Evolutionary conservation across 441 rosid species (phyloP), one percentile per base, ranked within the genome.

Genomic region (Mallotus japonicus): DNA sequence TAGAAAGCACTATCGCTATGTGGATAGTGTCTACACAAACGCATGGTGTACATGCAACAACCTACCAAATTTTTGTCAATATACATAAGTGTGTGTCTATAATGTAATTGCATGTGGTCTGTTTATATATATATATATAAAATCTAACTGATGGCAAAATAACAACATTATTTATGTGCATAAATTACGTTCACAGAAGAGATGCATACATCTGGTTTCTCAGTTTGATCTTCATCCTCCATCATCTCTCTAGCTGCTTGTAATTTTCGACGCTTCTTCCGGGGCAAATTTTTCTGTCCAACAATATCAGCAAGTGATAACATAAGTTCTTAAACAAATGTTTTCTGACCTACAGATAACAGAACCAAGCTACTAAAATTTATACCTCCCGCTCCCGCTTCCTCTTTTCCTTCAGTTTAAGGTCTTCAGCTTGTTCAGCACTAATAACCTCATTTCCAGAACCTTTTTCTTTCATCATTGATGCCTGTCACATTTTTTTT

Each of bases 201-300:
- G 46, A 75, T n/a, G 44, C 75, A 24, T 66, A 75, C 85, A 65
- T 78, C 80, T 65, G 82, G 71, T 71, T 76, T 85, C 58, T 84
- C 75, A 37, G 62, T 77, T 74, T 78, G 74, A 49, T 83, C 81
- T 67, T 89, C 86, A 71, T 93, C 93, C 80, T 93, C 99, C 86
- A 92, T 73, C 96, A 89, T 96, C 78, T 96, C 99, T 80, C 97
- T 84, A 51, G 97, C 95, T 68, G 99, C 97, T 90, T 96, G 96
- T 75, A 96, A 81, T 77, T 89, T 93, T 76, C 97, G 88, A 71
- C 97, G 93, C 84, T 86, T 85, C 82, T 87, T 96, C 73, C 97
- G 86, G 5, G 97, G 98, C 79, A 96, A 82, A 79, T 88, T 87
- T 89, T 90, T 93, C 98, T 93, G 90, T 73, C 73, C 83, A 77